Evolutionary conservation across 345 rosid species (phyloP), one percentile per base, ranked within the genome.

Genomic region (Gossypium arboreum): DNA sequence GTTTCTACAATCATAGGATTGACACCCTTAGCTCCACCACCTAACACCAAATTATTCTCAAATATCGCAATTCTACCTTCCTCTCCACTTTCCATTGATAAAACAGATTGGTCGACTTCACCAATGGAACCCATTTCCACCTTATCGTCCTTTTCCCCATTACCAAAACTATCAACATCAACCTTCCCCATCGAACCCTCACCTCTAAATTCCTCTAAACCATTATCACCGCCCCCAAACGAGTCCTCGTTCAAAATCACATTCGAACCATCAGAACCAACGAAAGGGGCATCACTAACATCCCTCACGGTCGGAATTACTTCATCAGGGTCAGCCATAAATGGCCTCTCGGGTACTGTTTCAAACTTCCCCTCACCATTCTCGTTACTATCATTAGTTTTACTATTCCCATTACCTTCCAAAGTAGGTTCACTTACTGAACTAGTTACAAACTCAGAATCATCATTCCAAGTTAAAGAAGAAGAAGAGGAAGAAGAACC

Each of bases 341-440:
- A 25, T 7, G 74, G 79, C 65, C 54, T 67, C 65, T 81, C 81
- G 34, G 80, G 27, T 3, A 81, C 82, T 16, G 85, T 71, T 64
- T 84, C 86, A 12, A 88, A 77, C 79, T 76, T 90, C 82, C 87
- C 90, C 22, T 52, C 85, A 55, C 85, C 88, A 79, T 85, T 90
- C 77, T 77, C 43, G 20, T n/a, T n/a, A 59, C 76, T 66, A 54
- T 70, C 79, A 76, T 62, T 82, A 79, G 52, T 73, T 71, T 24
- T 76, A 75, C 73, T 71, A 80, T 50, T 80, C 77, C 68, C 68
- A 47, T 50, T 77, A 58, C 2, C 65, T 9, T 61, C 68, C 47
- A 54, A 45, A 63, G 10, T 75, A n/a, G 20, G 39, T 27, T 57
- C 75, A 17, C 29, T 52, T 27, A 79, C 70, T 11, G 81, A 79